Base-by-base conservation (phyloP, 257 asterid genomes). In the Eucommia ulmoides region DNA sequence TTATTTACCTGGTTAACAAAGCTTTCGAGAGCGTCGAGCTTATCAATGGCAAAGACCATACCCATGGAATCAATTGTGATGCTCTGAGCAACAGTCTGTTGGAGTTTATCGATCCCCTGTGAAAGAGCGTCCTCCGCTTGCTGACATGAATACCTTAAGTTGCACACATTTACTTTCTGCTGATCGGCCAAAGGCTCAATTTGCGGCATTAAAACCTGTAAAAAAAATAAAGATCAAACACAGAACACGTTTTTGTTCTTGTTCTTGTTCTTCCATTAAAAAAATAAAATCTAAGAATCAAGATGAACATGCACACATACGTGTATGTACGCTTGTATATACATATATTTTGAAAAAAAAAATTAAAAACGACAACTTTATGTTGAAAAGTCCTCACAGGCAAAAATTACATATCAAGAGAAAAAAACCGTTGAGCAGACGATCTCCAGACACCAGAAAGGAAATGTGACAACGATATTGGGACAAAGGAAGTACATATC, bases 121-220 rank as follows among this genome's bases (percentile, higher is more conserved):
- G 48, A 42, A 16, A 42, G 48, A 3, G 48, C 48, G 19, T 42
- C 48, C 20, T 42, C 48, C 3, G 48, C 48, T 42, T 42, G 48
- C 15, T 42, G 48, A 18, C 48, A 42, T 16, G 80, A 86, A 42
- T 80, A 93, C 42, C 65, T 75, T 22, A 91, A 62, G 20, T 62
- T 81, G 50, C 66, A 61, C 3, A 86, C 77, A 15, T 52, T 65
- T 8, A 51, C 64, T 1, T 62, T 49, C 65, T 91, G 98, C 64
- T 73, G 72, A 33, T 86, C 96, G 0, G 68, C 65, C 60, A 88
- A 55, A 8, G 77, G 94, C 63, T 74, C 89, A 3, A 86, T 60
- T 33, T 80, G 88, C 54, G 93, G 89, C 78, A 62, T 66, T 33
- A 86, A 71, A 21, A 83, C 82, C 98, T 88, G 69, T 49, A 35